Conservation (phyloP, 768 basidiomycete species). For the Termitomyces sp. region DNA sequence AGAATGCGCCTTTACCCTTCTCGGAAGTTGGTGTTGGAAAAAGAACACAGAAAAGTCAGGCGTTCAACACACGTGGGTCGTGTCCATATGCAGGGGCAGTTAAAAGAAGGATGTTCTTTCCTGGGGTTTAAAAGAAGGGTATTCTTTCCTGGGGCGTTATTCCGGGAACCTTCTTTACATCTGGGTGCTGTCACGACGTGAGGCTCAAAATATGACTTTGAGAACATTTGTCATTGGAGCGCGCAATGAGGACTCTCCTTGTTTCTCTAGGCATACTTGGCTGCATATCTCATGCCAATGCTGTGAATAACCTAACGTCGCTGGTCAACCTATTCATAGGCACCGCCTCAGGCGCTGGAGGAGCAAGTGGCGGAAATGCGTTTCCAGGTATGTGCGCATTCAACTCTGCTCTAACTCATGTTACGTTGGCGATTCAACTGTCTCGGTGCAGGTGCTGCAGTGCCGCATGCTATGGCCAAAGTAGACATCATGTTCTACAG, state of each 20-base stretch:
- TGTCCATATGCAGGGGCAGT: neutral
- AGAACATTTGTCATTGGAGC: neutral
- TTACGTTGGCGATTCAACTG: neutral
- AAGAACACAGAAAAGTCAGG: neutral
- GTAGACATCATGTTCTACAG: slow-evolving; percentile 15
- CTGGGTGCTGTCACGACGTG: neutral
- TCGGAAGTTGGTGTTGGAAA: neutral
- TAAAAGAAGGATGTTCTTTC: neutral
- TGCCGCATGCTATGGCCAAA: slow-evolving; percentile 52
- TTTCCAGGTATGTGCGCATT: slow-evolving; percentile 34
- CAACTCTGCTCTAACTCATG: too few relatives aligned
- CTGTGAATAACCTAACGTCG: slow-evolving; percentile 32
- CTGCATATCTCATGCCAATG: neutral
- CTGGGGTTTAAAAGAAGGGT: neutral
- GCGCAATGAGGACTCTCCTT: neutral
- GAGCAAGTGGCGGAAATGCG: slow-evolving; percentile 42
- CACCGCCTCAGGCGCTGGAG: slow-evolving; percentile 40
- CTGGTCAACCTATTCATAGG: slow-evolving; percentile 49
- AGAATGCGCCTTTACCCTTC: neutral
- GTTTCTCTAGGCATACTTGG: slow-evolving; percentile 1
- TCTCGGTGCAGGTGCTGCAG: slow-evolving; percentile 29
- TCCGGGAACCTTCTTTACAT: neutral
- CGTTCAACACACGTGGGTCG: slow-evolving; percentile 1
- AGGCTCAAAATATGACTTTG: neutral
- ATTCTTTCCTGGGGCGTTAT: neutral